Evolutionary conservation across 805 yeast genomes (phyloP), one percentile per base, ranked within the genome.

Genomic region (Schizosaccharomyces lindneri): DNA sequence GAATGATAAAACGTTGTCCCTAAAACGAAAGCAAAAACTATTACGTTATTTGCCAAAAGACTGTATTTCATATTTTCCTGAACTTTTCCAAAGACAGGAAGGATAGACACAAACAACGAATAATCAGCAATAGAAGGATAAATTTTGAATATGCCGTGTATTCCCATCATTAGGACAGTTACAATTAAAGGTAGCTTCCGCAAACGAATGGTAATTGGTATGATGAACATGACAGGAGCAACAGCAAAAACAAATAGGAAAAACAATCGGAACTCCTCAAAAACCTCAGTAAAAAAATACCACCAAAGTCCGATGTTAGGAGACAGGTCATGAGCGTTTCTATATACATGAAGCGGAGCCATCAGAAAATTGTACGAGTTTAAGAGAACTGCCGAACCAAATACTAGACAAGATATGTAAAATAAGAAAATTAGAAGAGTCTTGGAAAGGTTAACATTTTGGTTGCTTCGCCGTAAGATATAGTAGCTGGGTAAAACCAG

Each of bases 271-370:
- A 90, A 93, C 69, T 82, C 85, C 62, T 84, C 93, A 72, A 93
- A 93, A 81, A 93, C 85, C 71, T 93, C 98, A 55, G 90, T 85
- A 75, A 93, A 93, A 67, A 89, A 82, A 73, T 93, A 93, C 99
- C 99, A 93, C 99, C 99, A 93, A 24, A 93, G 74, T 0, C 98
- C 98, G 65, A 93, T 71, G 71, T 93, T 93, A 32, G 98, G 98
- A 32, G 55, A 11, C 11, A 32, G 55, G 31, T 48, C 32, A 13
- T 27, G 48, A n/a, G 51, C 24, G 72, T 69, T 48, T 76, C 74
- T 19, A 29, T 46, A 46, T 4, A 46, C 51, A n/a, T 24, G 21
- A 46, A 46, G 27, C 13, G 51, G 51, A 46, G 27, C 17, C 27
- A 19, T 46, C 51, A 46, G 3, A 13, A 46, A 46, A 46, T 9